A percentile compares a stretch with the other conserved stretches of the same genome.
Evolutionary conservation across 2,329 filamentous ascomycete genomes (phyloP).

Genomic region (Cordyceps pruinosa): DNA sequence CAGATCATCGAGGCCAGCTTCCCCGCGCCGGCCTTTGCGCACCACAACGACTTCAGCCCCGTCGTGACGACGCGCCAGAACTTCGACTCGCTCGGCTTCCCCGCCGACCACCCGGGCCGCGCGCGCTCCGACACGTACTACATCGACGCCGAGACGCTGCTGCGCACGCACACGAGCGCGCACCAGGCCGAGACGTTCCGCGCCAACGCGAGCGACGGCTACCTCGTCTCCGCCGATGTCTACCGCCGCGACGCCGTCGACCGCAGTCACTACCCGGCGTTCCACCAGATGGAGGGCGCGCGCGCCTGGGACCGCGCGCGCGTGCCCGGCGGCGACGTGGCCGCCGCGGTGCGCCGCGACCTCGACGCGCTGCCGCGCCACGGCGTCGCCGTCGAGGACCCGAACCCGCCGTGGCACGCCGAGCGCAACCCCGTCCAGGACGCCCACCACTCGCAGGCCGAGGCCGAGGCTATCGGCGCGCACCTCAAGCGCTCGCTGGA

Average conservation of each 20-base stretch:
- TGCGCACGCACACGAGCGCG: conserved; percentile 90
- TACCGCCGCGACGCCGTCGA: conserved; percentile 94
- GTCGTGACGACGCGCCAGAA: conserved; percentile 82
- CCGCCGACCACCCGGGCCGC: conserved; percentile 78
- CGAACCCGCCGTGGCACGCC: conserved; percentile 68
- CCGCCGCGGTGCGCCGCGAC: conserved; percentile 62
- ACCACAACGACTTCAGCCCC: conserved; percentile 73
- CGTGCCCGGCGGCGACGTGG: conserved; percentile 51
- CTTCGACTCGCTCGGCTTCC: conserved; percentile 95
- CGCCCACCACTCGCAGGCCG: conserved; percentile 61
- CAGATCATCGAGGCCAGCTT: conserved; percentile 90
- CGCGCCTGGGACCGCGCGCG: conserved; percentile 73
- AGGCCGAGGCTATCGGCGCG: conserved; percentile 73
- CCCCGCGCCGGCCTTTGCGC: conserved; percentile 61
- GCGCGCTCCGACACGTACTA: conserved; percentile 93
- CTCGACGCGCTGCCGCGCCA: conserved; percentile 66
- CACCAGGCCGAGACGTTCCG: conserved; percentile 82
- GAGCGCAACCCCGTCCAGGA: conserved; percentile 78
- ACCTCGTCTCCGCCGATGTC: conserved; percentile 88
- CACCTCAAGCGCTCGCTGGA: conserved; percentile 89
- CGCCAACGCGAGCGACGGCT: conserved; percentile 65
- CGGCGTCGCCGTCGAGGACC: conserved; percentile 71
- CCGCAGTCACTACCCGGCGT: conserved; percentile 89
- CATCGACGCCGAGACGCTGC: conserved; percentile 72
- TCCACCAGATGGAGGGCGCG: conserved; percentile 98